Evolutionary conservation across 306 rosid species (phyloP).

Genomic region (Calophaca sinica): DNA sequence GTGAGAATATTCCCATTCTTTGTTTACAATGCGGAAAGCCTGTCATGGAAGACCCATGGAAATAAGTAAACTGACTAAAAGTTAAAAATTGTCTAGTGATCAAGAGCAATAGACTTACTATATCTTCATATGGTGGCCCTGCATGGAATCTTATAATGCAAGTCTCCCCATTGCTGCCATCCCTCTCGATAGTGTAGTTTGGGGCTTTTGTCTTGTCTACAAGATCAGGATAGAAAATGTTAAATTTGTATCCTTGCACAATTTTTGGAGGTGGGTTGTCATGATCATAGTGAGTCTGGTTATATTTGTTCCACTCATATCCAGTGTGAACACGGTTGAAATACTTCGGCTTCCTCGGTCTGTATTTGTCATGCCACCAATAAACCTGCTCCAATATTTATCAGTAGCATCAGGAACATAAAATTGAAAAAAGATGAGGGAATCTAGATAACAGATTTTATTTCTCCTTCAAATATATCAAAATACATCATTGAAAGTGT

Average conservation of each 20-base stretch:
- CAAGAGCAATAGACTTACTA: constrained; percentile 63
- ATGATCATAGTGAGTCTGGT: constrained; percentile 97
- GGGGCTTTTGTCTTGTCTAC: constrained; percentile 97
- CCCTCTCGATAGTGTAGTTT: constrained; percentile 81
- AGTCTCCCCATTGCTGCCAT: constrained; percentile 90
- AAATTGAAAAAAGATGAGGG: background rate
- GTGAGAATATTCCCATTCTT: constrained; percentile 96
- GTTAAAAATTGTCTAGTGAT: constrained; percentile 5
- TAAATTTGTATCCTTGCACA: constrained; percentile 94
- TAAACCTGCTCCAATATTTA: constrained; percentile 72
- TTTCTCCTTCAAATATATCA: constrained; percentile 10
- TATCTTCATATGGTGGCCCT: constrained; percentile 97
- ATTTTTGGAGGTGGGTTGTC: constrained; percentile 98
- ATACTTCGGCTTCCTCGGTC: constrained; percentile 97
- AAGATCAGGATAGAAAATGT: constrained; percentile 94
- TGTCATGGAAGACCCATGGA: constrained; percentile 43
- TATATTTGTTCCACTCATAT: constrained; percentile 98
- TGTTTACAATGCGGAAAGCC: constrained; percentile 97
- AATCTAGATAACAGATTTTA: background rate
- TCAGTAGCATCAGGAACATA: constrained; percentile 13
- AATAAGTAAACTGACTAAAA: constrained; percentile 25
- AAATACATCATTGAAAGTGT: background rate
- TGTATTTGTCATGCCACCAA: constrained; percentile 98
- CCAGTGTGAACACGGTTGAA: constrained; percentile 98
- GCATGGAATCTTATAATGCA: constrained; percentile 97